Conservation (phyloP, 192 early-diverging fungal genomes). For the Backusella australiensis region DNA sequence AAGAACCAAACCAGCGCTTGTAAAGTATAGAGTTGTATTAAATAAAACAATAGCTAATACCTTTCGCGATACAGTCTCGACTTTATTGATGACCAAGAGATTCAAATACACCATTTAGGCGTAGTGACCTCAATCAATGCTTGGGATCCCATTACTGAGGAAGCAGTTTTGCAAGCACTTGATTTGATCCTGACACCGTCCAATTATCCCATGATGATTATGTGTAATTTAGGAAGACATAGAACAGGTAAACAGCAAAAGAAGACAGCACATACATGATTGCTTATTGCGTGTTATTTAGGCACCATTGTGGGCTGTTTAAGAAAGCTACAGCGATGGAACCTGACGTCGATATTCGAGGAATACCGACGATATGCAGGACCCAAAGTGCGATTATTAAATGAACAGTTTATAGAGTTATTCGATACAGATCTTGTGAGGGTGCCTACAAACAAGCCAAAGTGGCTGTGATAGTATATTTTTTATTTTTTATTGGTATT, state of each 20-base stretch:
- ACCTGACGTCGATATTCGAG: constrained; percentile 97
- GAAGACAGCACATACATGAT: not conserved
- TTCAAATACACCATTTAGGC: constrained; percentile 88
- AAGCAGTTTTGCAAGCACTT: constrained; percentile 89
- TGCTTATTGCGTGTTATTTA: constrained; percentile 18
- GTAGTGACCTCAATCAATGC: constrained; percentile 82
- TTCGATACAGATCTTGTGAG: constrained; percentile 97
- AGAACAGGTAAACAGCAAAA: constrained; percentile 68
- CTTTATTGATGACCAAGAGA: constrained; percentile 99
- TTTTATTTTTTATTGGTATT: not conserved
- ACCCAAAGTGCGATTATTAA: constrained; percentile 87
- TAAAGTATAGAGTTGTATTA: constrained; percentile 31
- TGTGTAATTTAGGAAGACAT: constrained; percentile 98
- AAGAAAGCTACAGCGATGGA: constrained; percentile 97
- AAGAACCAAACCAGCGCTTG: constrained; percentile 96
- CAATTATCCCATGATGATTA: constrained; percentile 95
- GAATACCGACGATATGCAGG: constrained; percentile 96
- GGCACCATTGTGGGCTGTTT: constrained; percentile 97
- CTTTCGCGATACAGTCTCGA: constrained; percentile 55
- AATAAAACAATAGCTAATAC: not conserved
- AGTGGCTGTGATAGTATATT: constrained; percentile 59
- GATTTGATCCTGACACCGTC: constrained; percentile 82
- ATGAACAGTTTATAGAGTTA: constrained; percentile 94
- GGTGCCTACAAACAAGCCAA: constrained; percentile 68
- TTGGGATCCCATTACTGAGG: constrained; percentile 98